These are phyloP conservation scores for Sporothrix dimorphospora DNA, from an alignment of 2,329 filamentous ascomycete genomes.

Conservation along the genomic window DNA sequence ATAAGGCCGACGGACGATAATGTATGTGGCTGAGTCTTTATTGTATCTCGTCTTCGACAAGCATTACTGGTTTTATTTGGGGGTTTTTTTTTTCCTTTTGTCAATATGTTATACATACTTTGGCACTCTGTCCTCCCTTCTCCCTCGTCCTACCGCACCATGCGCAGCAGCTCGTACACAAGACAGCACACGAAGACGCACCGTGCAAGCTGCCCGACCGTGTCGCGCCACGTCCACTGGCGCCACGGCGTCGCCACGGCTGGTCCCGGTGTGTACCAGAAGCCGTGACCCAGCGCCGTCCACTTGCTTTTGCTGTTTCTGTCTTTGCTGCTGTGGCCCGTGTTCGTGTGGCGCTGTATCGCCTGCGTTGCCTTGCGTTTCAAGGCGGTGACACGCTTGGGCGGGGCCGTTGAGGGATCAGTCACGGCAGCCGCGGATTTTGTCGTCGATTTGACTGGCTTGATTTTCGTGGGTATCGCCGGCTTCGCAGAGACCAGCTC, in stretches of 20 bases:
- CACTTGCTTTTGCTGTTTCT: neutral
- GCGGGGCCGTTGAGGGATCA: neutral
- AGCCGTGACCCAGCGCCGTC: slow-evolving; percentile 12
- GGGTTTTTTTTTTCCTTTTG: no score
- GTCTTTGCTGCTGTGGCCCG: neutral
- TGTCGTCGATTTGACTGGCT: neutral
- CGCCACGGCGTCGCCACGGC: slow-evolving; percentile 15
- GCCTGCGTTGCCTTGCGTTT: neutral
- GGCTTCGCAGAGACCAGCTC: neutral
- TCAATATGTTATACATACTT: no score
- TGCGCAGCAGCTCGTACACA: neutral
- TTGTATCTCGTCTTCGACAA: no score
- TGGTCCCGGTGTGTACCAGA: slow-evolving; percentile 27
- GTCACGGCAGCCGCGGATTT: neutral
- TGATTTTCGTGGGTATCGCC: neutral
- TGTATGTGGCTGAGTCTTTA: no score
- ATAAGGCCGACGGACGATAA: no score
- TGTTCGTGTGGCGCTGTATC: neutral
- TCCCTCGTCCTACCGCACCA: neutral
- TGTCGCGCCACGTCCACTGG: slow-evolving; percentile 3
- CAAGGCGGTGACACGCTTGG: neutral
- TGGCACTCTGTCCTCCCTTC: no score
- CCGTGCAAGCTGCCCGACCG: neutral
- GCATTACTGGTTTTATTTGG: no score
- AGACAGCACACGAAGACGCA: neutral